Conservation (phyloP, 352 stramenopile species). For the Globisporangium iwayamae region DNA sequence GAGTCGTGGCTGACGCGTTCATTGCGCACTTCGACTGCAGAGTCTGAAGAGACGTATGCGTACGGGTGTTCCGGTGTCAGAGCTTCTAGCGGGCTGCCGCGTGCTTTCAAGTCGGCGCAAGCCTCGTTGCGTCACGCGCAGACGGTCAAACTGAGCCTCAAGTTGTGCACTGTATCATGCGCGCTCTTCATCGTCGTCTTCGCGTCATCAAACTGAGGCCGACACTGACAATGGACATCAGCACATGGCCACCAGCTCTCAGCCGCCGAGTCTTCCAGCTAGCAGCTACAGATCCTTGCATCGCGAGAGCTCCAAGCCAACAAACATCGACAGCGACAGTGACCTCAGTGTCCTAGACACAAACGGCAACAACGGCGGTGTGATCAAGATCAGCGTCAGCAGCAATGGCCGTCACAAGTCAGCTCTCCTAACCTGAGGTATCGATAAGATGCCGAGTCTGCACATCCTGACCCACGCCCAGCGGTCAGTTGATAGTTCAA, state of each 20-base stretch:
- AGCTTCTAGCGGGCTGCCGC: too few relatives aligned
- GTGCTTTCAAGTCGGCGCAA: not conserved
- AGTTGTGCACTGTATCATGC: not conserved
- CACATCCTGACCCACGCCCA: conserved; percentile 21
- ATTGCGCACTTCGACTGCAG: not conserved
- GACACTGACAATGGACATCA: not conserved
- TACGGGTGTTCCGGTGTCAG: not conserved
- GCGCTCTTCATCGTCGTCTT: not conserved
- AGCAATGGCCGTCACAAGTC: not conserved
- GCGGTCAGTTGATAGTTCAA: conserved; percentile 1
- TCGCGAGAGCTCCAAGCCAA: not conserved
- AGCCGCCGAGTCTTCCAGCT: not conserved
- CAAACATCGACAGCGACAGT: conserved; percentile 1
- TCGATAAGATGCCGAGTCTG: conserved; percentile 17
- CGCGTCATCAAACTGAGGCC: not conserved
- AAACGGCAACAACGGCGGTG: not conserved
- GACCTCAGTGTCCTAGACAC: not conserved
- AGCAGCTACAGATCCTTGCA: not conserved
- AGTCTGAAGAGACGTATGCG: not conserved
- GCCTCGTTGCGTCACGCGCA: not conserved
- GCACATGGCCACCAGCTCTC: not conserved
- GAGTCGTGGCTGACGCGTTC: not conserved
- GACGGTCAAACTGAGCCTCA: not conserved
- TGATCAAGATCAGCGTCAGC: conserved; percentile 24
- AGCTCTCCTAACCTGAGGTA: conserved; percentile 8